phyloP scores from a whole-genome alignment of 1,284 basidiomycete genomes.

The Cutaneotrichosporon mucoides region DNA sequence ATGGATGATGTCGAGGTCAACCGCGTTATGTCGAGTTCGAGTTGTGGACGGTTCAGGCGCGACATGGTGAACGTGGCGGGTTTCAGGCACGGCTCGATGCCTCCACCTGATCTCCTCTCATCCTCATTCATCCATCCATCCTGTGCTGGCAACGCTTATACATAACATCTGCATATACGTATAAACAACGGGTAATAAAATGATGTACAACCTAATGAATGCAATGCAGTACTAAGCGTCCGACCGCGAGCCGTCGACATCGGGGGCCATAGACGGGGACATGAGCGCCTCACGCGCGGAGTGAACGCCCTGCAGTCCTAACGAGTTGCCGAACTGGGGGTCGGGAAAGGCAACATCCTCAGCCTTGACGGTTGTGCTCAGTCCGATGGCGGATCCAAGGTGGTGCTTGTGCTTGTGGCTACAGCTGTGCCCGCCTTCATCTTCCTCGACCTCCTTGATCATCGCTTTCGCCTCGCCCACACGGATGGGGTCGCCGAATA shows the following conservation, averaged over 20 bases:
- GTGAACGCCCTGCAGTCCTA: slow-evolving; percentile 21
- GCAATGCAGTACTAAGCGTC: slow-evolving; percentile 8
- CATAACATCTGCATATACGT: background rate
- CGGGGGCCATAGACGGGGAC: slow-evolving; percentile 22
- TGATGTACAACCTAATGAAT: background rate
- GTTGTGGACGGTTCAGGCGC: background rate
- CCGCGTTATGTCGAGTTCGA: background rate
- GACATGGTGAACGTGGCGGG: slow-evolving; percentile 8
- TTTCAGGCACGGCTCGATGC: slow-evolving; percentile 3
- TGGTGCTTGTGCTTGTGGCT: slow-evolving; percentile 2
- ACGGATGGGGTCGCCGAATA: slow-evolving; percentile 14
- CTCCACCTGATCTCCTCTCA: too few relatives aligned
- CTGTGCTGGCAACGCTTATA: background rate
- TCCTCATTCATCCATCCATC: background rate
- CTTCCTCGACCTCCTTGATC: slow-evolving; percentile 3
- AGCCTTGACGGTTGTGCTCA: background rate
- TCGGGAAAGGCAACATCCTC: background rate
- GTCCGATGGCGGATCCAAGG: background rate
- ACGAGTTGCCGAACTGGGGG: slow-evolving; percentile 8
- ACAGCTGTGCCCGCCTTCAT: background rate
- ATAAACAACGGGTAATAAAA: background rate
- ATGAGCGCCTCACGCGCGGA: background rate
- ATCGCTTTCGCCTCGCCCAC: slow-evolving; percentile 4
- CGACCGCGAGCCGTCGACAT: slow-evolving; percentile 20
- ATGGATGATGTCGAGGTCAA: background rate